Evolutionary conservation across 345 rosid genomes (phyloP), one percentile per base, ranked within the genome.

Genomic region (Orychophragmus violaceus): DNA sequence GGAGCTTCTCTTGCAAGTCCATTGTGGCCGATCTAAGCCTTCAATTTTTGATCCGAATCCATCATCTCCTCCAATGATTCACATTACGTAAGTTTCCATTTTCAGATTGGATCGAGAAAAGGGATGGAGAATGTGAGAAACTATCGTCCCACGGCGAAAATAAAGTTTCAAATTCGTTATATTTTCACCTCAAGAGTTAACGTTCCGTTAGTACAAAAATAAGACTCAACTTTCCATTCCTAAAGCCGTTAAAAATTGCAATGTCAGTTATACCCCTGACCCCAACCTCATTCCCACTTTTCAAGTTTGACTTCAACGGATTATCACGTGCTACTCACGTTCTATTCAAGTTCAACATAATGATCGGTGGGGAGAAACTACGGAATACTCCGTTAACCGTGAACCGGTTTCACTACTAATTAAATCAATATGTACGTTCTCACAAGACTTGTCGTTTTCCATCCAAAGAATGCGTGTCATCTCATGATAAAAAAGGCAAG

Each of bases 1-100:
- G 95, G 89, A 57, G 90, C 82, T 83, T 95, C 96, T 68, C 88
- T 73, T 2, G 93, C 63, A 71, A 95, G 82, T 45, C 97, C 97
- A 45, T 89, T 96, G 54, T 97, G 85, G 11, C 99, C 95, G 78
- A 91, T 91, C 88, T 87, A 84, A 19, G 85, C 81, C 68, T 51
- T 78, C 25, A 91, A 80, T 17, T 84, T 77, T 52, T 87, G 87
- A 83, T 83, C 82, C 21, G 80, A 79, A 24, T 87, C 84, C 91
- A 83, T 87, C 70, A 50, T 49, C 30, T 30, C 24, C 42, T 61
- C 67, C 19, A 45, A 13, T 18, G 48, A 51, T 60, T 60, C 45
- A 33, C 64, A 46, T 68, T 48, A 66, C 62, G n/a, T 0, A 32
- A 56, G 16, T 48, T 29, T 35, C 24, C n/a, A n/a, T n/a, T n/a